Percentiles rank a stretch among this genome's conserved stretches.
Evolutionary conservation across 495 filamentous ascomycete genomes (phyloP).

Genomic region (Podospora conica): DNA sequence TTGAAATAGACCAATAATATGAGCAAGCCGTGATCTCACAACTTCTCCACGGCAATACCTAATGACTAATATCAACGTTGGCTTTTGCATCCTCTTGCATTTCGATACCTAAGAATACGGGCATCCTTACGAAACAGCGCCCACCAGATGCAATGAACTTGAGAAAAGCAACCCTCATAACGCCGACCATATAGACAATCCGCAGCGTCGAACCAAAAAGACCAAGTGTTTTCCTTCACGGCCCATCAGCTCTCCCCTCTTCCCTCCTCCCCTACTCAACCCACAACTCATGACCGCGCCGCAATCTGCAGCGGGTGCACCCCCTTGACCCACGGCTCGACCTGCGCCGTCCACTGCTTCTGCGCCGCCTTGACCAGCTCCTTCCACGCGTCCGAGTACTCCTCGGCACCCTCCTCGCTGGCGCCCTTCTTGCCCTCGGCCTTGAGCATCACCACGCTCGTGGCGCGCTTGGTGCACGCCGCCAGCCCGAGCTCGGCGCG

Average conservation of each 20-base stretch:
- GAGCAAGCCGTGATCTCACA: background rate
- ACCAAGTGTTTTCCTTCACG: background rate
- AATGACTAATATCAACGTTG: background rate
- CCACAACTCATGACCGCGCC: slow-evolving; percentile 5
- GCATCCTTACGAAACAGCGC: background rate
- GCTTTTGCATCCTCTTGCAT: slow-evolving; percentile 1
- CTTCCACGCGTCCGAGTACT: slow-evolving; percentile 66
- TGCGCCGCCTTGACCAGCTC: slow-evolving; percentile 66
- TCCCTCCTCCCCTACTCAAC: background rate
- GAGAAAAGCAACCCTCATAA: slow-evolving; percentile 11
- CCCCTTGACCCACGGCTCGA: slow-evolving; percentile 31
- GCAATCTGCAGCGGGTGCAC: slow-evolving; percentile 25
- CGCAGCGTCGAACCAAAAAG: background rate
- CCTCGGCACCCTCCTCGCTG: slow-evolving; percentile 44
- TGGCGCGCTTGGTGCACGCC: slow-evolving; percentile 87
- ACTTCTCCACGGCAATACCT: background rate
- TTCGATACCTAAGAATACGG: slow-evolving; percentile 7
- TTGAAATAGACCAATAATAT: no score
- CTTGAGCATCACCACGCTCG: slow-evolving; percentile 85
- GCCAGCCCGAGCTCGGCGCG: slow-evolving; percentile 88
- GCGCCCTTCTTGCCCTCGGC: slow-evolving; percentile 52
- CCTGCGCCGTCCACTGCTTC: slow-evolving; percentile 51
- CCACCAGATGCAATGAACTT: slow-evolving; percentile 13
- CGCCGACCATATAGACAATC: slow-evolving; percentile 19
- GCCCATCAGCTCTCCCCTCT: background rate